Evolutionary conservation across 768 basidiomycete species (phyloP).

Genomic region (Tricholoma flavovirens): DNA sequence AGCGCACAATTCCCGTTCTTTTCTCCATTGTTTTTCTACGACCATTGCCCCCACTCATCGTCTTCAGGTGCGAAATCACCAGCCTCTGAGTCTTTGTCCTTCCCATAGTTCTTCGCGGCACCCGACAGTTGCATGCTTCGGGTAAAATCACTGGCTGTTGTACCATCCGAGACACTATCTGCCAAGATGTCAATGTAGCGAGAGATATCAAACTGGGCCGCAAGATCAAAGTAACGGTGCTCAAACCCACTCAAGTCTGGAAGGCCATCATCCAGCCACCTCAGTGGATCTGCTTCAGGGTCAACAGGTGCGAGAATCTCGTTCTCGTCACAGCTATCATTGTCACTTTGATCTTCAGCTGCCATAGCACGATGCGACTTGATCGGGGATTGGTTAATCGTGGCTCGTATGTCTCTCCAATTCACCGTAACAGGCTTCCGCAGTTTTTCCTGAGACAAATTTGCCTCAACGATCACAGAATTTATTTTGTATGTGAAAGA

Average conservation of each 20-base stretch:
- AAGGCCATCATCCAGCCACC: slow-evolving; percentile 5
- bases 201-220: slow-evolving; percentile 3
- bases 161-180: neutral
- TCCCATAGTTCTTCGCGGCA: neutral
- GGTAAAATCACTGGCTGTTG: neutral
- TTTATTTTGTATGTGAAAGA: neutral
- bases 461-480: neutral
- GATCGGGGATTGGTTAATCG: neutral
- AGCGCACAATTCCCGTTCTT: neutral
- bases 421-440: no score
- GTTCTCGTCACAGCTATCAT: neutral
- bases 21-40: neutral
- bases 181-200: neutral
- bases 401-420: neutral
- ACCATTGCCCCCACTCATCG: neutral
- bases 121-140: neutral
- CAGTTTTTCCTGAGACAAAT: neutral
- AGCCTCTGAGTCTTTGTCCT: no score
- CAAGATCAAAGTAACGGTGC: slow-evolving; percentile 1
- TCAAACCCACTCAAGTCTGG: slow-evolving; percentile 3
- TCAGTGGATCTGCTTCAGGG: neutral
- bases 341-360: neutral
- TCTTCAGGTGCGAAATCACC: neutral
- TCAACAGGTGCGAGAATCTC: neutral
- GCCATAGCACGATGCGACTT: neutral